Evolutionary conservation across 306 rosid genomes (phyloP).

Genomic region (Lathyrus oleraceus): DNA sequence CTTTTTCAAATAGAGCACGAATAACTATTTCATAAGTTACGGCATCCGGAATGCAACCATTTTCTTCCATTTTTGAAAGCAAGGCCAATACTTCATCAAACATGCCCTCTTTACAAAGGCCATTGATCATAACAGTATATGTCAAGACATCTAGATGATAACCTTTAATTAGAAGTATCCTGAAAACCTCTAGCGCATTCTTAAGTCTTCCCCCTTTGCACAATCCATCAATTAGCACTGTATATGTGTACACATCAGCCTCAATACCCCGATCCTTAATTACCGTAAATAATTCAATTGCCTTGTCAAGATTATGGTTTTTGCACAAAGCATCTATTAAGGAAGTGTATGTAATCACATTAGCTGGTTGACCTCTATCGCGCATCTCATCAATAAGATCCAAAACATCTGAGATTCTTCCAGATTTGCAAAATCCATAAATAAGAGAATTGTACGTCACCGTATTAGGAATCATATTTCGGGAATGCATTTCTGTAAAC

Average conservation of each 20-base stretch:
- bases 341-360: slow-evolving; percentile 5
- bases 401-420: background rate
- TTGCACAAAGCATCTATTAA: background rate
- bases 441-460: slow-evolving; percentile 7
- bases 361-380: background rate
- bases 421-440: slow-evolving; percentile 22
- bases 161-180: slow-evolving; percentile 4
- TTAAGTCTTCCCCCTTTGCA: slow-evolving; percentile 2
- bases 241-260: background rate
- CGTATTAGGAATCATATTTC: background rate
- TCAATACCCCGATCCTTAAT: background rate
- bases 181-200: background rate
- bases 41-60: background rate
- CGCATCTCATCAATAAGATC: slow-evolving; percentile 11
- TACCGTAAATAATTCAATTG: background rate
- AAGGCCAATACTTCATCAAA: slow-evolving; percentile 1
- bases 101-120: background rate
- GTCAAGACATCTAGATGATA: background rate
- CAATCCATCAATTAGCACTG: background rate
- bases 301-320: background rate
- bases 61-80: background rate
- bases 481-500: background rate
- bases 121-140: background rate
- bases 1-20: background rate
- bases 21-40: slow-evolving; percentile 1